Base-by-base conservation (phyloP, 129 eudicot genomes). In the Lactuca saligna region DNA sequence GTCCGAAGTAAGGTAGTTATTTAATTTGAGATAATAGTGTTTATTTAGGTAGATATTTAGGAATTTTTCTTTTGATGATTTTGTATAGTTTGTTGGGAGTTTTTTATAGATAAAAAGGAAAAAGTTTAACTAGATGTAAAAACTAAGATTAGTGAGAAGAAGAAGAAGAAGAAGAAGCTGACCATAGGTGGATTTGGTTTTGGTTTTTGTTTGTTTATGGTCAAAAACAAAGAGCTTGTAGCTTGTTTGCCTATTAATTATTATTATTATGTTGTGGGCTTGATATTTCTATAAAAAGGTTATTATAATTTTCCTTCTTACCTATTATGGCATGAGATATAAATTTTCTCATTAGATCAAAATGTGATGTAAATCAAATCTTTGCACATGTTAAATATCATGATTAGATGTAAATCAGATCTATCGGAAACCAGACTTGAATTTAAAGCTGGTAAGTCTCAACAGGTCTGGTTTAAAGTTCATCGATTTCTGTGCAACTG, bases 31-130 rank as follows among this genome's bases (percentile, higher is more conserved):
- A 57, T 34, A 8, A 44, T 73, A 68, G 31, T 54, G 63, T 70
- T 34, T 75, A 82, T 63, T 57, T 42, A 70, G 84, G 65, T 54
- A 32, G 78, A 37, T 85, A 73, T 76, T 81, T 86, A 81, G 75
- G 65, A 29, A 15, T 41, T 58, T 58, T 39, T 71, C 69, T 83
- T 68, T 32, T 64, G 72, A 64, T 75, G 81, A 58, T 69, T 78
- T 87, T 60, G 97, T 87, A 91, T 61, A 91, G 89, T 83, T 79
- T 82, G 81, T 82, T 78, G 65, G 66, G 76, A 66, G 77, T 73
- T 54, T 57, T 70, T 34, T 46, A 46, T 46, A 46, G 51, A 50
- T 31, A 65, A 51, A 73, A 55, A 33, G 65, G 70, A 56, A 66
- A 66, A 65, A 41, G 48, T 35, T 31, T 31, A 65, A 69, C 16